A percentile compares a stretch with the other conserved stretches of the same genome.
phyloP scores from a whole-genome alignment of 768 basidiomycete species.

The Calocera cornea region DNA sequence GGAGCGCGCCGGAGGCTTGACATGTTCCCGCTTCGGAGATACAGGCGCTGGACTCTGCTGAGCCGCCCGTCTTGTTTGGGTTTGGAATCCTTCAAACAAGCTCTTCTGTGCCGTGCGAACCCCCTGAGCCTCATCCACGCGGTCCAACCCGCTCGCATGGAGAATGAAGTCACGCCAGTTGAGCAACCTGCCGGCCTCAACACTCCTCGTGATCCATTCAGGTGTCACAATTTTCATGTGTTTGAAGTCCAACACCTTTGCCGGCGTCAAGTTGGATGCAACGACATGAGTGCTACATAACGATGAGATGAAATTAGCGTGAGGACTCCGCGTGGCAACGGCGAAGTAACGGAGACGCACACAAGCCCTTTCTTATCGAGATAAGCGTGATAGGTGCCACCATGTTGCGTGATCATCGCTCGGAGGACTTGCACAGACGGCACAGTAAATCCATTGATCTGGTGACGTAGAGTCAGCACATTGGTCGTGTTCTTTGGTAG shows the following conservation, averaged over 20 bases:
- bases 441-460: slow-evolving; percentile 85
- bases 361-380: slow-evolving; percentile 63
- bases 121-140: slow-evolving; percentile 5
- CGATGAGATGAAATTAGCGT: background rate
- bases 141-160: slow-evolving; percentile 7
- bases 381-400: slow-evolving; percentile 73
- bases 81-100: slow-evolving; percentile 9
- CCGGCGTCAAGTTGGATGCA: slow-evolving; percentile 78
- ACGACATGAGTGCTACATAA: slow-evolving; percentile 72
- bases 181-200: slow-evolving; percentile 48
- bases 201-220: slow-evolving; percentile 77
- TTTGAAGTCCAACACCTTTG: slow-evolving; percentile 78
- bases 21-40: background rate
- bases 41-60: background rate
- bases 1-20: background rate
- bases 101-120: slow-evolving; percentile 13
- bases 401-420: slow-evolving; percentile 64
- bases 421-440: slow-evolving; percentile 79
- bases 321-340: background rate
- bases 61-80: background rate
- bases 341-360: slow-evolving; percentile 31
- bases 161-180: slow-evolving; percentile 64
- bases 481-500: background rate
- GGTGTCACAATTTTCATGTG: slow-evolving; percentile 82
- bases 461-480: background rate